Evolutionary conservation across 139 green algal species (phyloP).

Genomic region (Closterium sp.): DNA sequence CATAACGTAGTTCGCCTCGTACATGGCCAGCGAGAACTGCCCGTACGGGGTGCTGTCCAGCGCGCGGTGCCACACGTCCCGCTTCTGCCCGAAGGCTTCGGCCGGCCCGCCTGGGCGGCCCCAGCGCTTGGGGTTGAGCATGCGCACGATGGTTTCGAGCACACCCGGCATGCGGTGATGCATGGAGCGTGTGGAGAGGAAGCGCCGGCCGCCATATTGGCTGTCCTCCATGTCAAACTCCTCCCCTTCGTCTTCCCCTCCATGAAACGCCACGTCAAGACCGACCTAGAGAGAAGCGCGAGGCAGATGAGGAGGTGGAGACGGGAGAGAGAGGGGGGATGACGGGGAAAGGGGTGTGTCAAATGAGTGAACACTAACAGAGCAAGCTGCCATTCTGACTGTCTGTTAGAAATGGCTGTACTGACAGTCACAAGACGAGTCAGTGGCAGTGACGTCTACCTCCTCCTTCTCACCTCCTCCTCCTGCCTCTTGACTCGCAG

Average conservation of each 20-base stretch:
- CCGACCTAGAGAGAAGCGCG: not conserved
- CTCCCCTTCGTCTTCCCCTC: not conserved
- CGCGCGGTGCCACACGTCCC: conserved; percentile 24
- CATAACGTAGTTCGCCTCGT: conserved; percentile 48
- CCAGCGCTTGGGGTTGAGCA: not conserved
- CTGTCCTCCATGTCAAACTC: conserved; percentile 6
- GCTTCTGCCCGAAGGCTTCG: not conserved
- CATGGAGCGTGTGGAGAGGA: not conserved
- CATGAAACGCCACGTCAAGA: conserved; percentile 22
- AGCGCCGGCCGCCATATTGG: not conserved
- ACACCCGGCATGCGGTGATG: not conserved
- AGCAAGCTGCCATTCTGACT: no score
- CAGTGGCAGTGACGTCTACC: no score
- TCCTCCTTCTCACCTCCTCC: conserved; percentile 18
- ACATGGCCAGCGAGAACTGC: conserved; percentile 39
- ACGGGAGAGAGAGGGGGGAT: no score
- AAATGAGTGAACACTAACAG: no score
- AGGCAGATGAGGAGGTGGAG: no score
- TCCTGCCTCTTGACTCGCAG: conserved; percentile 27
- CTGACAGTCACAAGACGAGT: no score
- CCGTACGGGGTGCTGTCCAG: conserved; percentile 24
- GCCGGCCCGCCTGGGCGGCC: not conserved
- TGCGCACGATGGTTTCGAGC: not conserved
- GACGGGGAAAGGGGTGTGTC: no score
- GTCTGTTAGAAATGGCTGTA: no score